Percentiles rank a stretch among this genome's conserved stretches.
phyloP scores from a whole-genome alignment of 148 eudicot species.

The Vaccinium vitisidaea region DNA sequence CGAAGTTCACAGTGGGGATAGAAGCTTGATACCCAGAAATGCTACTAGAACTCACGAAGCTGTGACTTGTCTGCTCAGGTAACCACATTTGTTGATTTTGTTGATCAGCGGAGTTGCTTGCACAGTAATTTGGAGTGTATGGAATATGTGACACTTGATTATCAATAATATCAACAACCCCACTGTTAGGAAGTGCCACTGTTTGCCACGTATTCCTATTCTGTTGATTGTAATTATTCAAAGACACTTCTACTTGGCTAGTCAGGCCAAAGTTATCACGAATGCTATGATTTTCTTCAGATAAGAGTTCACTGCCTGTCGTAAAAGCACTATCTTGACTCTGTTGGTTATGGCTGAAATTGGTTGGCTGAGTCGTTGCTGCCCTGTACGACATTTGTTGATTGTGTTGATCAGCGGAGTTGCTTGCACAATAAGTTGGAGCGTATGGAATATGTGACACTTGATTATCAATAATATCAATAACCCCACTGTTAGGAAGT shows the following conservation, averaged over 20 bases:
- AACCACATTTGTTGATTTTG: slow-evolving; percentile 18
- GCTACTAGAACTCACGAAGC: slow-evolving; percentile 23
- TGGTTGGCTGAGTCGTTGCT: slow-evolving; percentile 10
- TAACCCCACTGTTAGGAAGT: slow-evolving; percentile 22
- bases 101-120: slow-evolving; percentile 7
- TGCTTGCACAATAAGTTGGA: slow-evolving; percentile 16
- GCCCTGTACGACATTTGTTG: slow-evolving; percentile 23
- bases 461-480: slow-evolving; percentile 22
- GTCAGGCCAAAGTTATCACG: slow-evolving; percentile 17
- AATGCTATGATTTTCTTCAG: slow-evolving; percentile 1
- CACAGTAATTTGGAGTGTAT: slow-evolving; percentile 19
- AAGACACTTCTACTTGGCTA: slow-evolving; percentile 30
- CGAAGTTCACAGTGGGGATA: slow-evolving; percentile 33
- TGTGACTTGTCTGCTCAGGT: slow-evolving; percentile 29
- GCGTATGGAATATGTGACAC: slow-evolving; percentile 23
- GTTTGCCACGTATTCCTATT: slow-evolving; percentile 34
- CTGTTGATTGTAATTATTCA: slow-evolving; percentile 34
- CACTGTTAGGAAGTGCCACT: slow-evolving; percentile 23
- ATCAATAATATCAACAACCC: slow-evolving; percentile 21
- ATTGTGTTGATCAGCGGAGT: slow-evolving; percentile 11
- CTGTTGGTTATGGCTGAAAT: slow-evolving; percentile 1
- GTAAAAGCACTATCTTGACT: slow-evolving; percentile 33
- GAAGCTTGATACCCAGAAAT: slow-evolving; percentile 26
- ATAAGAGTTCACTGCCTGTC: slow-evolving; percentile 15
- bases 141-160: slow-evolving; percentile 25